A percentile compares a stretch with the other conserved stretches of the same genome.
These are phyloP conservation scores for Allodekkera sacchari DNA, from an alignment of 805 yeast genomes.

Conservation along the genomic window DNA sequence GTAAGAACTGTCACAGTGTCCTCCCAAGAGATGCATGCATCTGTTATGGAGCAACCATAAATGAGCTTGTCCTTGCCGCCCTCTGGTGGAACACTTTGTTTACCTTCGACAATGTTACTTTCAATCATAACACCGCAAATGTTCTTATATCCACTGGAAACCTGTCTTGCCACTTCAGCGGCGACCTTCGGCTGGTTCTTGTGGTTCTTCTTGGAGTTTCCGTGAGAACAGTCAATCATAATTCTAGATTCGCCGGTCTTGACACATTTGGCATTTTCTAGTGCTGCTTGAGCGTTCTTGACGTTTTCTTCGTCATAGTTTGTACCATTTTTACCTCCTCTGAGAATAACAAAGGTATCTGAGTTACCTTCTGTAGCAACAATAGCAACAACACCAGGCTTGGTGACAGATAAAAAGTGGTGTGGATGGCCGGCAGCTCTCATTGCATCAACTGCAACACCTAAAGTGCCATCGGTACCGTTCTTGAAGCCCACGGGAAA, in stretches of 20 bases:
- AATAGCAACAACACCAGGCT: slow-evolving; percentile 94
- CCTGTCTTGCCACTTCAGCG: slow-evolving; percentile 66
- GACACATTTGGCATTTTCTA: slow-evolving; percentile 35
- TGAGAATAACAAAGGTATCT: slow-evolving; percentile 81
- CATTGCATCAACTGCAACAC: slow-evolving; percentile 91
- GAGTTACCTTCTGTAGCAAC: slow-evolving; percentile 92
- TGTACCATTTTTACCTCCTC: slow-evolving; percentile 95
- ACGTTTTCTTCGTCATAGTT: slow-evolving; percentile 78
- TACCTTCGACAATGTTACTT: slow-evolving; percentile 84
- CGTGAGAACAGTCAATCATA: slow-evolving; percentile 97
- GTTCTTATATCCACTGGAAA: slow-evolving; percentile 60
- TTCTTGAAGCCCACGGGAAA: slow-evolving; percentile 98
- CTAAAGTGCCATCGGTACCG: slow-evolving; percentile 94
- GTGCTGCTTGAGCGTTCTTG: slow-evolving; percentile 51
- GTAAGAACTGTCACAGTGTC: slow-evolving; percentile 67
- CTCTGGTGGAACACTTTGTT: slow-evolving; percentile 79
- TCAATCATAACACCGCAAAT: slow-evolving; percentile 97
- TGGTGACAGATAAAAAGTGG: slow-evolving; percentile 90
- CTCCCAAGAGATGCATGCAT: slow-evolving; percentile 92
- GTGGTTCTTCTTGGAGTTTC: slow-evolving; percentile 87
- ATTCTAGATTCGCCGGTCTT: slow-evolving; percentile 47
- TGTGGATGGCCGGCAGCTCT: slow-evolving; percentile 89
- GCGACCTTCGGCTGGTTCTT: slow-evolving; percentile 91
- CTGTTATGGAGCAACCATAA: slow-evolving; percentile 96
- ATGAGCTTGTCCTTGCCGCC: slow-evolving; percentile 69